These are phyloP conservation scores for Asterella californica DNA, from an alignment of 225 moss, liverwort and hornwort species.

Conservation along the genomic window DNA sequence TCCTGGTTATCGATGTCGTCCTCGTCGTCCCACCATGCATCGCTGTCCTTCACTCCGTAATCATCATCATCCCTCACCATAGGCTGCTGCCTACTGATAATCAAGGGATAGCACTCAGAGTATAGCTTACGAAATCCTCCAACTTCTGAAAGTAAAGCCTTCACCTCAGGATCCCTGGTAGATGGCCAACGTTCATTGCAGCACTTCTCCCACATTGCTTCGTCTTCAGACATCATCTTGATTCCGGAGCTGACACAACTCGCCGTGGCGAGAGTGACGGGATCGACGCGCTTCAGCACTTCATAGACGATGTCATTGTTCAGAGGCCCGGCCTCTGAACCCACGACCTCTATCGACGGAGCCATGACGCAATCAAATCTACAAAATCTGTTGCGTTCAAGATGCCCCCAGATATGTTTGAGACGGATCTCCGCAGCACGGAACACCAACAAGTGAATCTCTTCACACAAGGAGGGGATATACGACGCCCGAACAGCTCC, in stretches of 20 bases:
- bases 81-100: conserved; percentile 42
- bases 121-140: conserved; percentile 70
- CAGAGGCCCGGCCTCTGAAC: conserved; percentile 2
- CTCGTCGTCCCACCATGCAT: conserved; percentile 43
- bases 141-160: conserved; percentile 34
- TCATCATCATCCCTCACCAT: conserved; percentile 34
- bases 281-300: conserved; percentile 63
- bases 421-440: background rate
- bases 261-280: conserved; percentile 64
- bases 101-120: conserved; percentile 52
- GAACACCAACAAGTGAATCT: background rate
- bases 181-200: conserved; percentile 70
- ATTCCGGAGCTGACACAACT: conserved; percentile 62
- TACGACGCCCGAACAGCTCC: background rate
- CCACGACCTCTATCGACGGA: background rate
- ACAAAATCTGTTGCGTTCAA: background rate
- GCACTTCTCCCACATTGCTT: conserved; percentile 53
- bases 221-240: conserved; percentile 44
- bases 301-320: conserved; percentile 54
- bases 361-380: background rate
- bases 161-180: conserved; percentile 47
- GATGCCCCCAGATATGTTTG: background rate
- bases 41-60: conserved; percentile 31
- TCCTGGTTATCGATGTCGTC: conserved; percentile 29
- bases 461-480: background rate